These are phyloP conservation scores for Magnolia sinica DNA, from an alignment of 164 flowering plant genomes.

Conservation along the genomic window DNA sequence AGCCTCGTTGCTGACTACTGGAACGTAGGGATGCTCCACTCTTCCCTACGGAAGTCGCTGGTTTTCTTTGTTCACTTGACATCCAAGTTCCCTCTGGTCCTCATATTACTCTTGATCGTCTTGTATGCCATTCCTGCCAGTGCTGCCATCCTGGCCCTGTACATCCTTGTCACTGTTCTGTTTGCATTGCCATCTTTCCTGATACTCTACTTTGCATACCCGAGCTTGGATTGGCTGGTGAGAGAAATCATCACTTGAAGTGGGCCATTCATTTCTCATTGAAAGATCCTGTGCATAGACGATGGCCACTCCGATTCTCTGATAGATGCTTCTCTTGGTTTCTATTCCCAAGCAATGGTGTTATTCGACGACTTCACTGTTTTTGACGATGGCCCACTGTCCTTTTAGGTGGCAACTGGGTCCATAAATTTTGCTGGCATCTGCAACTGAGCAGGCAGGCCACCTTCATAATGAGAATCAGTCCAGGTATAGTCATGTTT, in stretches of 20 bases:
- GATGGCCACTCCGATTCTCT: background rate
- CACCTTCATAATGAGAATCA: too few relatives aligned
- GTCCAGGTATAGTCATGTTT: too few relatives aligned
- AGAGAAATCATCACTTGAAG: slow-evolving; percentile 74
- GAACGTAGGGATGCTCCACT: slow-evolving; percentile 39
- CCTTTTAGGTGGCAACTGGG: background rate
- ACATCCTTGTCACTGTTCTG: slow-evolving; percentile 67
- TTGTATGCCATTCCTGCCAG: slow-evolving; percentile 79
- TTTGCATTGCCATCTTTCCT: slow-evolving; percentile 95
- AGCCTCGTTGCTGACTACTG: slow-evolving; percentile 19
- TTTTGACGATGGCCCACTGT: background rate
- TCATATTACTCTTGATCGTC: slow-evolving; percentile 66
- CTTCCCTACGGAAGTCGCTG: slow-evolving; percentile 57
- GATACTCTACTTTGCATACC: slow-evolving; percentile 83
- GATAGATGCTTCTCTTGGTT: background rate
- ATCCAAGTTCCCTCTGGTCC: slow-evolving; percentile 81
- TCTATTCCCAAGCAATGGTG: background rate
- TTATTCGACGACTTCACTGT: slow-evolving; percentile 28
- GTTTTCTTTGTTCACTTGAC: slow-evolving; percentile 71
- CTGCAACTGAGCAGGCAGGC: background rate
- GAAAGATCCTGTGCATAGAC: slow-evolving; percentile 9
- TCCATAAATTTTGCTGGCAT: background rate
- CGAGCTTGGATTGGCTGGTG: slow-evolving; percentile 91
- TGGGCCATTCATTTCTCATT: background rate
- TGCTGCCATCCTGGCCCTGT: slow-evolving; percentile 73